Evolutionary conservation across 805 yeast species (phyloP).

Genomic region (Candida peoriensis): DNA sequence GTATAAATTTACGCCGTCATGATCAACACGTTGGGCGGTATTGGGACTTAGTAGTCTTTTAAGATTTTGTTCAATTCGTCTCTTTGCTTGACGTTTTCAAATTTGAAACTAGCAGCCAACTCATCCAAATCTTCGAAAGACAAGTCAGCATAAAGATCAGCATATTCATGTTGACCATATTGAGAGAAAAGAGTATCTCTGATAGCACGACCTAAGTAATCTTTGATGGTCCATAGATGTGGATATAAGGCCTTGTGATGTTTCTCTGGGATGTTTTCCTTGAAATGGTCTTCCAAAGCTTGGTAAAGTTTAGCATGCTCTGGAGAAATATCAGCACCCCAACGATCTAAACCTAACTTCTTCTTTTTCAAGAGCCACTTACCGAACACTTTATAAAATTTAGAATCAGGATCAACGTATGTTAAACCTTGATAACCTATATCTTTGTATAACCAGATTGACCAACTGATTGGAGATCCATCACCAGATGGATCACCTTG

Average conservation of each 20-base stretch:
- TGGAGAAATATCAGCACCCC: conserved; percentile 45
- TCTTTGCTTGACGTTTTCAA: conserved; percentile 39
- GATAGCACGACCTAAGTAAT: conserved; percentile 33
- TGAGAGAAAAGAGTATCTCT: conserved; percentile 41
- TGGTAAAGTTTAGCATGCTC: conserved; percentile 33
- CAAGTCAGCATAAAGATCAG: conserved; percentile 38
- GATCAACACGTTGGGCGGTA: too few relatives aligned
- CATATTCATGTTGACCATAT: conserved; percentile 40
- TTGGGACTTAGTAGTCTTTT: conserved; percentile 10
- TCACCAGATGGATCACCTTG: conserved; percentile 46
- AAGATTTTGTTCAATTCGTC: conserved; percentile 33
- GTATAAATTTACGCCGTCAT: too few relatives aligned
- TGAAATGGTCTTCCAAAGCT: conserved; percentile 32
- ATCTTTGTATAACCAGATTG: conserved; percentile 50
- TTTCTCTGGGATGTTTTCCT: conserved; percentile 36
- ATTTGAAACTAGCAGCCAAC: conserved; percentile 45
- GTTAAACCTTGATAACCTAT: conserved; percentile 48
- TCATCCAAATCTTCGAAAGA: conserved; percentile 43
- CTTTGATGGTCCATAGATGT: conserved; percentile 32
- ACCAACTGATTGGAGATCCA: conserved; percentile 41
- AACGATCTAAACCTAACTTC: conserved; percentile 40
- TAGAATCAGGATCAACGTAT: conserved; percentile 40
- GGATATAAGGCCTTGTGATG: conserved; percentile 38
- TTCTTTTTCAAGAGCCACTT: conserved; percentile 39
- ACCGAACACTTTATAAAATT: conserved; percentile 38